Evolutionary conservation across 73 alveolate species (phyloP).

Genomic region (Tetrahymena thermophila): DNA sequence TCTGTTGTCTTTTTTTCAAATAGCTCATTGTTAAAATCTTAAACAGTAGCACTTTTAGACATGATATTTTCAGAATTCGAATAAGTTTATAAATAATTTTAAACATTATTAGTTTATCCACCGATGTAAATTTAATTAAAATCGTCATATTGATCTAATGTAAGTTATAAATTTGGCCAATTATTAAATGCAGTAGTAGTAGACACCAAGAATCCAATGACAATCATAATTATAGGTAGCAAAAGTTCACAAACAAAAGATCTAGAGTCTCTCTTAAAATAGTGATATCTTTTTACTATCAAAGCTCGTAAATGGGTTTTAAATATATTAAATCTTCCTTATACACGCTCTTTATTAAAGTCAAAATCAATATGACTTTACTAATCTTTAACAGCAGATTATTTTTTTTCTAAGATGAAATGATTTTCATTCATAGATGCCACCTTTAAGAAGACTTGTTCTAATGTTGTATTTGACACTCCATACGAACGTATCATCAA

Average conservation of each 20-base stretch:
- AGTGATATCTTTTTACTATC: slow-evolving; percentile 57
- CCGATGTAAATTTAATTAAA: neutral
- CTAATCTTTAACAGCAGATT: neutral
- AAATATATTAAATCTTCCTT: slow-evolving; percentile 24
- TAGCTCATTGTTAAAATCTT: neutral
- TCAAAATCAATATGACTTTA: slow-evolving; percentile 6
- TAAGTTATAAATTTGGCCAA: neutral
- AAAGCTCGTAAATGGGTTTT: slow-evolving; percentile 68
- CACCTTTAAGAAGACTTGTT: slow-evolving; percentile 85
- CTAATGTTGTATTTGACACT: slow-evolving; percentile 81
- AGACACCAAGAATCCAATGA: slow-evolving; percentile 62
- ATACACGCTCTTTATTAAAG: slow-evolving; percentile 27
- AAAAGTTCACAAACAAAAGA: slow-evolving; percentile 70
- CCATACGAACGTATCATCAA: slow-evolving; percentile 51
- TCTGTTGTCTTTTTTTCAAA: neutral
- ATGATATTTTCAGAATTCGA: too few relatives aligned
- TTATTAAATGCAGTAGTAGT: neutral
- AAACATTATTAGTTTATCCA: neutral
- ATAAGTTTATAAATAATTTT: too few relatives aligned
- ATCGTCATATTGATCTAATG: neutral
- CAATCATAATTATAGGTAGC: slow-evolving; percentile 67
- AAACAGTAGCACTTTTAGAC: neutral
- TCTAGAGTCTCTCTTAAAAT: slow-evolving; percentile 69
- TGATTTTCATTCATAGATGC: slow-evolving; percentile 27
- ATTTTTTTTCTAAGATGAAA: slow-evolving; percentile 33